These are phyloP conservation scores for Mesembryanthemum crystallinum DNA, from an alignment of 148 eudicot species.

Conservation along the genomic window DNA sequence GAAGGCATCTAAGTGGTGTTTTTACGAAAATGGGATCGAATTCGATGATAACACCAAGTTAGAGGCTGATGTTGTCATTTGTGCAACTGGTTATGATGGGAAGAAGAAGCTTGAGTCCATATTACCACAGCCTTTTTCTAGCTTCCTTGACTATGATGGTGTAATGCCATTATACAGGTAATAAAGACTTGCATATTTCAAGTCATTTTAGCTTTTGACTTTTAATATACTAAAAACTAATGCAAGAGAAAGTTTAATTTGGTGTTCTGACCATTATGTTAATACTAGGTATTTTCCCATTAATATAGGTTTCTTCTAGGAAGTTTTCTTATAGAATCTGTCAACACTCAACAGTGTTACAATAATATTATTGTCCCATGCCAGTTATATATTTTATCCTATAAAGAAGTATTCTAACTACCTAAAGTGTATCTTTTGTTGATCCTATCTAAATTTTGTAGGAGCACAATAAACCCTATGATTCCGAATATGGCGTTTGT, in stretches of 20 bases:
- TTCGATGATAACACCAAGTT: conserved; percentile 62
- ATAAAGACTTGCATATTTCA: neutral
- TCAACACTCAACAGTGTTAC: too few species aligned
- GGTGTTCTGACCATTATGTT: too few species aligned
- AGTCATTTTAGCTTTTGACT: too few species aligned
- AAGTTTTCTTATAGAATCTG: neutral
- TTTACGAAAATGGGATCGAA: conserved; percentile 69
- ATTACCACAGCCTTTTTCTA: conserved; percentile 65
- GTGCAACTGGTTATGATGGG: conserved; percentile 90
- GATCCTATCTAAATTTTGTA: conserved; percentile 9
- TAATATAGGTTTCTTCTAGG: neutral
- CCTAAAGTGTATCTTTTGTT: too few species aligned
- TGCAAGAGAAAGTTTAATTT: too few species aligned
- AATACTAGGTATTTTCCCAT: too few species aligned
- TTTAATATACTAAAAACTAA: too few species aligned
- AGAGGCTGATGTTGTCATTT: conserved; percentile 76
- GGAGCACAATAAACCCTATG: conserved; percentile 87
- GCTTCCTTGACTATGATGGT: conserved; percentile 68
- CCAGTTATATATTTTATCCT: too few species aligned
- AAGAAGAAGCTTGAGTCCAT: conserved; percentile 62
- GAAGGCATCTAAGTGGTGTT: conserved; percentile 68
- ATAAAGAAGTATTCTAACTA: too few species aligned
- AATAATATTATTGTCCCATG: too few species aligned
- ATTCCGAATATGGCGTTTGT: conserved; percentile 96
- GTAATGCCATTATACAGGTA: conserved; percentile 88